phyloP scores from a whole-genome alignment of 2,329 filamentous ascomycete species.

The Elsinoe arachidis region DNA sequence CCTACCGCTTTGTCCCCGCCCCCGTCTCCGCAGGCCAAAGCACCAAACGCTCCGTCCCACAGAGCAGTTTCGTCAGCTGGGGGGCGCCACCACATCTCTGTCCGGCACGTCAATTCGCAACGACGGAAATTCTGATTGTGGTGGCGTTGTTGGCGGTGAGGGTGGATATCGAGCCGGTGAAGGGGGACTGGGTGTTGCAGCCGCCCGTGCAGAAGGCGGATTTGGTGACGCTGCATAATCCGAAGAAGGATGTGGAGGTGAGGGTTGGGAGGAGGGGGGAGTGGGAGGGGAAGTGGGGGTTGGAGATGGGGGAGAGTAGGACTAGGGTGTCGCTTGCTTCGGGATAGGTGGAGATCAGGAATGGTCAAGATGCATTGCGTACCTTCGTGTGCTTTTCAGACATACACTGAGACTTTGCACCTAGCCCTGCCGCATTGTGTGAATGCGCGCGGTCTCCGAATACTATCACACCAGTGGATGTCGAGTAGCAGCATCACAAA shows the following conservation, averaged over 20 bases:
- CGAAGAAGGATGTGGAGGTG: not conserved
- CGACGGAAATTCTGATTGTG: slow-evolving; percentile 23
- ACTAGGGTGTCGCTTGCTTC: slow-evolving; percentile 2
- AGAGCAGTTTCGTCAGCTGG: slow-evolving; percentile 13
- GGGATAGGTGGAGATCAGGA: too few relatives aligned
- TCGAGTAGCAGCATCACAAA: too few relatives aligned
- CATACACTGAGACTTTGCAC: too few relatives aligned
- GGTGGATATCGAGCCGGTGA: slow-evolving; percentile 15
- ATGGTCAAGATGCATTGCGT: too few relatives aligned
- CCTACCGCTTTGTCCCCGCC: slow-evolving; percentile 19
- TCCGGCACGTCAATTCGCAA: slow-evolving; percentile 25
- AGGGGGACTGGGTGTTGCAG: not conserved
- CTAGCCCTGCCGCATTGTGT: too few relatives aligned
- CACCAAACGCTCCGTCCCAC: not conserved
- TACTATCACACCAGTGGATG: too few relatives aligned
- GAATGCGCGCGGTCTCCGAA: too few relatives aligned
- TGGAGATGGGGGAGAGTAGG: not conserved
- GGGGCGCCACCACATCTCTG: slow-evolving; percentile 23
- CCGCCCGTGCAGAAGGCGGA: not conserved
- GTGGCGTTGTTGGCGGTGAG: slow-evolving; percentile 21
- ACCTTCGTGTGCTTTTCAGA: too few relatives aligned
- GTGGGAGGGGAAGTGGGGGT: not conserved
- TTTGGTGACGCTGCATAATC: not conserved
- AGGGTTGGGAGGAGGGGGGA: not conserved
- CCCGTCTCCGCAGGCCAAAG: not conserved